These are phyloP conservation scores for Penicillium canariense DNA, from an alignment of 495 filamentous ascomycete species.

Conservation along the genomic window DNA sequence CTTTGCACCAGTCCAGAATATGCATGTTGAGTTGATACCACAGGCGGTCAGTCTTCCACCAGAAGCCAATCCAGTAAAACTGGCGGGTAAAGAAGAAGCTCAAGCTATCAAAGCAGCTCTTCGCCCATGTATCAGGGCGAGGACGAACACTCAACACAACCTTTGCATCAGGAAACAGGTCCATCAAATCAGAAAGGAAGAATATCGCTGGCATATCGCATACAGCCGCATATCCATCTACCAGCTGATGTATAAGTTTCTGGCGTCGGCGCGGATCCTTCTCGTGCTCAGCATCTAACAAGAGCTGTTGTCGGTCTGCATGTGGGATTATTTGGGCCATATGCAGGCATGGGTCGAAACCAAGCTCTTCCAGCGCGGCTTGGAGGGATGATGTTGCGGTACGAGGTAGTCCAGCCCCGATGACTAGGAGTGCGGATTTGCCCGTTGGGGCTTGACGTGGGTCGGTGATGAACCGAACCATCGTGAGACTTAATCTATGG, in stretches of 20 bases:
- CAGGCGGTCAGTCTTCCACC: slow-evolving; percentile 10
- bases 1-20: slow-evolving; percentile 10
- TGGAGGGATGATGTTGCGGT: slow-evolving; percentile 18
- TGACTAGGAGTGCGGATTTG: slow-evolving; percentile 4
- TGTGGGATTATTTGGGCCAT: slow-evolving; percentile 19
- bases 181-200: slow-evolving; percentile 11
- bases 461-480: slow-evolving; percentile 14
- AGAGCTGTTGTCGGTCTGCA: slow-evolving; percentile 1
- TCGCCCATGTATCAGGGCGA: slow-evolving; percentile 6
- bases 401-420: slow-evolving; percentile 15
- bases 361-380: slow-evolving; percentile 14
- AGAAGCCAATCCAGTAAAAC: slow-evolving; percentile 6
- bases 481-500: slow-evolving; percentile 2
- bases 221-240: slow-evolving; percentile 10
- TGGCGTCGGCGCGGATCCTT: slow-evolving; percentile 1
- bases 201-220: slow-evolving; percentile 18
- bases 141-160: slow-evolving; percentile 1
- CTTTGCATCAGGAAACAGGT: slow-evolving; percentile 13
- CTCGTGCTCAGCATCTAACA: slow-evolving; percentile 5
- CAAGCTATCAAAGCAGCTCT: slow-evolving; percentile 9
- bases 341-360: slow-evolving; percentile 10
- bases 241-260: slow-evolving; percentile 3
- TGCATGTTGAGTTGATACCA: slow-evolving; percentile 15
- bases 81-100: slow-evolving; percentile 11
- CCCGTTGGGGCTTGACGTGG: neutral